These are phyloP conservation scores for Nissolia schottii DNA, from an alignment of 306 rosid species.

Conservation along the genomic window DNA sequence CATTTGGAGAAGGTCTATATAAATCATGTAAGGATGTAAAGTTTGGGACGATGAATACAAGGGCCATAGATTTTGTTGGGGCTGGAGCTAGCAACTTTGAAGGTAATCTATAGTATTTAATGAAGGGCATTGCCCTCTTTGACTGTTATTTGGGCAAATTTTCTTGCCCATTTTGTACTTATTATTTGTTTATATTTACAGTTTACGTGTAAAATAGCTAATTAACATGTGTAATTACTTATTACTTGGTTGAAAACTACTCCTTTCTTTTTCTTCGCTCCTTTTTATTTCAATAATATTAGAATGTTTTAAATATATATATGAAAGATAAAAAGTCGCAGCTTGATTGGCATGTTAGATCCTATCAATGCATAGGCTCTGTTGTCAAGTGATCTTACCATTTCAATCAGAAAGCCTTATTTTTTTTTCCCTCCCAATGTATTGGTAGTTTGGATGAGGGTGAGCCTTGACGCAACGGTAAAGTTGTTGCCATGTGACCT, in stretches of 20 bases:
- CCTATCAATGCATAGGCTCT: not conserved
- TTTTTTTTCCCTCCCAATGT: not conserved
- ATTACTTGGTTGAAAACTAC: too few relatives aligned
- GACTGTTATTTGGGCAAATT: not conserved
- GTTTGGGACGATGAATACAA: conserved; percentile 97
- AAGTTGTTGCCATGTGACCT: too few relatives aligned
- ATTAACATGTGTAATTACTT: too few relatives aligned
- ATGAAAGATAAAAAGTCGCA: too few relatives aligned
- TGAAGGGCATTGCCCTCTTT: not conserved
- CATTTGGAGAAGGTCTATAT: conserved; percentile 73
- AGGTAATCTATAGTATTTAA: conserved; percentile 38
- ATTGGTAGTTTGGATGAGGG: too few relatives aligned
- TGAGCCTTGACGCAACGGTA: too few relatives aligned
- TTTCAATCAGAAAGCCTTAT: not conserved
- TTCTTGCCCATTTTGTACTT: not conserved
- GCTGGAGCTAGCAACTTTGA: conserved; percentile 73
- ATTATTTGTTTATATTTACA: too few relatives aligned
- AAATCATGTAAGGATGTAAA: conserved; percentile 89
- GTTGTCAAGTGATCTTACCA: conserved; percentile 10
- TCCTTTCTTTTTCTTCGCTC: too few relatives aligned
- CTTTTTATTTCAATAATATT: too few relatives aligned
- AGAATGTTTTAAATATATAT: too few relatives aligned
- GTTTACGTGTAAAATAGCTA: too few relatives aligned
- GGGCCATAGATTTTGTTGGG: conserved; percentile 92
- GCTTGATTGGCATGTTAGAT: too few relatives aligned